A percentile compares a stretch with the other conserved stretches of the same genome.
Evolutionary conservation across 441 rosid genomes (phyloP).

Genomic region (Hypseocharis bilobata): DNA sequence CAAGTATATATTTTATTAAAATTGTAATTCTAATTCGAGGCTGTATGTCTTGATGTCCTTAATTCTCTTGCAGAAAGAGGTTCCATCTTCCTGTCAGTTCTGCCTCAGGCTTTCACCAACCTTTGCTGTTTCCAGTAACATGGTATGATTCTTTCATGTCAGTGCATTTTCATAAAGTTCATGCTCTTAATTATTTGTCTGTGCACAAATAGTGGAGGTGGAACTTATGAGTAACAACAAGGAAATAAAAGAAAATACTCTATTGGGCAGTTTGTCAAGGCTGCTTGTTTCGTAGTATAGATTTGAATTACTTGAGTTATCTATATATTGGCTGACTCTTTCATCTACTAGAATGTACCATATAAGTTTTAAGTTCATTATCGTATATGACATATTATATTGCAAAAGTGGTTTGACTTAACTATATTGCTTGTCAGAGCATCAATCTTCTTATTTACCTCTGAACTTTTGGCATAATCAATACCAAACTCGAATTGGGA

Average conservation of each 20-base stretch:
- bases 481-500: neutral
- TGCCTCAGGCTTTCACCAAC: slow-evolving; percentile 58
- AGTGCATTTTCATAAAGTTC: neutral
- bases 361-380: neutral
- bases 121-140: slow-evolving; percentile 50
- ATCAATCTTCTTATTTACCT: neutral
- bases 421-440: neutral
- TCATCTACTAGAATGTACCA: neutral
- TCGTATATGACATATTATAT: neutral
- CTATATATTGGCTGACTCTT: neutral
- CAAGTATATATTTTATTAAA: neutral
- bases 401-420: neutral
- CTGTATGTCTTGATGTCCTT: neutral
- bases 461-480: neutral
- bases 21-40: neutral
- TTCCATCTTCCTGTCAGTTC: slow-evolving; percentile 50
- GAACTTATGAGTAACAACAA: slow-evolving; percentile 19
- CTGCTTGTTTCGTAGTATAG: neutral
- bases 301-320: no score
- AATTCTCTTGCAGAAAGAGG: slow-evolving; percentile 50
- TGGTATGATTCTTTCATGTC: slow-evolving; percentile 40
- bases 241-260: neutral
- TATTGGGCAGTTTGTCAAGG: neutral
- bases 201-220: slow-evolving; percentile 4
- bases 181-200: slow-evolving; percentile 1